phyloP scores from a whole-genome alignment of 106 monocot genomes.

The Triglochin maritima region DNA sequence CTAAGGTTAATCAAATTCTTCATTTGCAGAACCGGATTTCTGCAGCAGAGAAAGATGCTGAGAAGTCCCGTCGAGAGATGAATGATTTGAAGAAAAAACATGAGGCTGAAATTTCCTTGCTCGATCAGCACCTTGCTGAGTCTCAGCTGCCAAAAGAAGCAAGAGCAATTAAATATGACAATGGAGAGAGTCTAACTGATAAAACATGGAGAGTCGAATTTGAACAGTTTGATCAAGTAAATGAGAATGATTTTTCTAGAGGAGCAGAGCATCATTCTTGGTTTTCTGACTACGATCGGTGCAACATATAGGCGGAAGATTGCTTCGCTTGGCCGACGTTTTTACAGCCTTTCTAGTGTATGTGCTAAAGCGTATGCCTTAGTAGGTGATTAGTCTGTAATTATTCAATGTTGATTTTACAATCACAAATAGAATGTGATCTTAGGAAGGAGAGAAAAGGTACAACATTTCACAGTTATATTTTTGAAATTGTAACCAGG shows the following conservation, averaged over 20 bases:
- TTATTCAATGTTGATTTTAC: too few relatives aligned
- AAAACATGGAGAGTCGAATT: conserved; percentile 41
- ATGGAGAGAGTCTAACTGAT: conserved; percentile 23
- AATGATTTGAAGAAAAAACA: conserved; percentile 65
- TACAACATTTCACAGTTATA: too few relatives aligned
- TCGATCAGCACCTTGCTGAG: conserved; percentile 55
- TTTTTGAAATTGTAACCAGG: too few relatives aligned
- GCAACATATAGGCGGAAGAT: conserved; percentile 39
- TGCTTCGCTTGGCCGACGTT: too few relatives aligned
- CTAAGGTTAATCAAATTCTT: neutral
- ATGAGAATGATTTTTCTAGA: conserved; percentile 26
- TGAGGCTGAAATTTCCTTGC: conserved; percentile 36
- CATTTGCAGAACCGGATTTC: conserved; percentile 36
- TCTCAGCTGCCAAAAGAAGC: conserved; percentile 37
- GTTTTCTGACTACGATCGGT: conserved; percentile 80
- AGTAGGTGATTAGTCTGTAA: too few relatives aligned
- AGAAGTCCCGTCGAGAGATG: conserved; percentile 59
- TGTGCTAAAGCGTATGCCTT: too few relatives aligned
- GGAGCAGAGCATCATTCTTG: conserved; percentile 58
- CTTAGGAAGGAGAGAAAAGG: too few relatives aligned
- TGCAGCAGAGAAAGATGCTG: conserved; percentile 65
- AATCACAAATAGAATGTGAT: too few relatives aligned
- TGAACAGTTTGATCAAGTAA: conserved; percentile 22
- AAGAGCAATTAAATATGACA: conserved; percentile 23
- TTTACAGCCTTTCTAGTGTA: too few relatives aligned